Evolutionary conservation across 2,329 filamentous ascomycete genomes (phyloP).

Genomic region (Sclerotinia minor): DNA sequence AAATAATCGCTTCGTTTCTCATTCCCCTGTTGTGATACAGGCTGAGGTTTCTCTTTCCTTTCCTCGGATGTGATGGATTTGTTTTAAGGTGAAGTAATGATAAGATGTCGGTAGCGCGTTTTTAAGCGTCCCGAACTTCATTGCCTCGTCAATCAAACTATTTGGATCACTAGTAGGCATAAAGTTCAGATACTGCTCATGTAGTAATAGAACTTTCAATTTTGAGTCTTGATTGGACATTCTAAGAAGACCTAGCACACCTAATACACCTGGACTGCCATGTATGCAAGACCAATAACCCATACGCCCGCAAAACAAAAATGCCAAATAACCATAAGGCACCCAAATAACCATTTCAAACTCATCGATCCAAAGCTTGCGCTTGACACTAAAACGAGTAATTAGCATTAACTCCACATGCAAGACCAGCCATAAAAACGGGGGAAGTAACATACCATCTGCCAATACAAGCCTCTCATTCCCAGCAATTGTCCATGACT

Average conservation of each 20-base stretch:
- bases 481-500: slow-evolving; percentile 34
- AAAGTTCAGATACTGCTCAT: not conserved
- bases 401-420: slow-evolving; percentile 13
- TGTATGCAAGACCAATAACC: not conserved
- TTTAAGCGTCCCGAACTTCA: not conserved
- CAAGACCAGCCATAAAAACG: not conserved
- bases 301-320: not conserved
- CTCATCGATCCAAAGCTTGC: slow-evolving; percentile 27
- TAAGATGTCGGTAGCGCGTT: not conserved
- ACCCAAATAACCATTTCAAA: not conserved
- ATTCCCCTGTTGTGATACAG: not conserved
- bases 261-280: not conserved
- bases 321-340: not conserved
- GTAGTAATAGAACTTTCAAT: not conserved
- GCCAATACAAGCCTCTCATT: slow-evolving; percentile 37
- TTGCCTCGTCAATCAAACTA: too few species aligned
- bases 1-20: not conserved
- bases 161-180: too few species aligned
- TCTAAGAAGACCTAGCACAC: not conserved
- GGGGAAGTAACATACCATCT: slow-evolving; percentile 33
- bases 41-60: not conserved
- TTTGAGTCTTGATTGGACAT: not conserved
- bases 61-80: too few species aligned
- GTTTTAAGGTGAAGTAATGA: not conserved
- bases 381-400: slow-evolving; percentile 27